Base-by-base conservation (phyloP, 148 eudicot species). In the Salicornia ramosissima region DNA sequence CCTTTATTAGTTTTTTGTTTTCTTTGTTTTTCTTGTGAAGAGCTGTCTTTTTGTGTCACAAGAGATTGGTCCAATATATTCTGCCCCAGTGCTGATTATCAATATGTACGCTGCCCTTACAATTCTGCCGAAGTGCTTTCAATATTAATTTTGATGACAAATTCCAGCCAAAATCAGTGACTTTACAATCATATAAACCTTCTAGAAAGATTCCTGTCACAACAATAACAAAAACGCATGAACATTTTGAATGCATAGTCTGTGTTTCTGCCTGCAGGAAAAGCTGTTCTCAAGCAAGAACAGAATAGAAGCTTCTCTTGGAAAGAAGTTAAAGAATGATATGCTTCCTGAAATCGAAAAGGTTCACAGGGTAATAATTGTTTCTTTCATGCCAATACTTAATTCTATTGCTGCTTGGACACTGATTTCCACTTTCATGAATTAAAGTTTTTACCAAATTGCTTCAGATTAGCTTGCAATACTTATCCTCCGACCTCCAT, bases 271-370 rank as follows among this genome's bases (percentile, higher is more conserved):
- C 43, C 62, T 78, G 71, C 81, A 95, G 99, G 99, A 95, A 75
- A 95, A 95, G 84, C 93, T 95, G 28, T 83, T 87, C 69, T 70
- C 84, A 15, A 95, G 99, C 81, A 81, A 71, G 83, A 95, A 83
- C 70, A 87, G 96, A 83, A 95, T 87, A 16, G 99, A 95, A 81
- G 87, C 72, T 71, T 87, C 93, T 46, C 75, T 95, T 75, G 99
- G 97, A 66, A 95, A 95, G 88, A 95, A 87, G 72, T 77, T 95
- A 74, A 89, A 89, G 78, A 91, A 74, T 74, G 91, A 86, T 82
- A 84, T 86, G 92, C 86, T 95, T 76, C 86, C 97, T 59, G 97
- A 95, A 80, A 85, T 95, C 69, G 99, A 95, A 84, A 91, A 79
- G 81, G 80, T 88, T 77, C 91, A 88, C 70, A 95, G 89, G 99